Percentiles rank a stretch among this genome's conserved stretches.
These are phyloP conservation scores for Ceratobasidium sp. DNA, from an alignment of 1,284 basidiomycete genomes.

Conservation along the genomic window DNA sequence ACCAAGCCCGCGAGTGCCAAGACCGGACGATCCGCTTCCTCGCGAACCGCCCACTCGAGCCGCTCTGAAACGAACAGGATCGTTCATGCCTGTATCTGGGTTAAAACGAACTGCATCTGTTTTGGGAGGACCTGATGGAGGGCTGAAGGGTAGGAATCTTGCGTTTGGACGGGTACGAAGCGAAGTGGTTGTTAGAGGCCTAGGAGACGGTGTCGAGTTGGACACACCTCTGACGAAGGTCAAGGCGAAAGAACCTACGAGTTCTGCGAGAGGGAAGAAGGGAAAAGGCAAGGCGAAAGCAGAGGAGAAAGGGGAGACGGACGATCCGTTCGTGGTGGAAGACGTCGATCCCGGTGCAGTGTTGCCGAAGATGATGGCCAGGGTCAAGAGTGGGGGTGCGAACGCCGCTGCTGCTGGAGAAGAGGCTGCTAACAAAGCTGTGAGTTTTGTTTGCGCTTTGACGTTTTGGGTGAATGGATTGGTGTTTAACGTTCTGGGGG, in stretches of 20 bases:
- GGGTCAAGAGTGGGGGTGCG: constrained; percentile 22
- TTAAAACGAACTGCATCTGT: constrained; percentile 6
- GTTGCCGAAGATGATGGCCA: constrained; percentile 38
- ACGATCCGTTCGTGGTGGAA: constrained; percentile 65
- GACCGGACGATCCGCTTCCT: constrained; percentile 50
- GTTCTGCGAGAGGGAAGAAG: constrained; percentile 55
- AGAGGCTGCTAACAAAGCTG: constrained; percentile 64
- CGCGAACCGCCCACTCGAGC: constrained; percentile 36
- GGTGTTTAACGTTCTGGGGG: constrained; percentile 55
- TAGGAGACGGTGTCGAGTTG: constrained; percentile 53
- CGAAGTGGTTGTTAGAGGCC: constrained; percentile 54
- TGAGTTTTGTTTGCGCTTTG: constrained; percentile 52
- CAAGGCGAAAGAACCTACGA: constrained; percentile 66
- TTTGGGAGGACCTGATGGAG: background rate
- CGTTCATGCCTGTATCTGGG: constrained; percentile 15
- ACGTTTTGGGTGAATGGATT: constrained; percentile 2
- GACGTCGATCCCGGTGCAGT: constrained; percentile 11
- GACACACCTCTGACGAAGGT: constrained; percentile 44
- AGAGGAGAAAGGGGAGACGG: constrained; percentile 53
- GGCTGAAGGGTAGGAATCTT: background rate
- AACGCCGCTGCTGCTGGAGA: background rate
- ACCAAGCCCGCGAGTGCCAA: constrained; percentile 28
- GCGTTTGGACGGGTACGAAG: constrained; percentile 30
- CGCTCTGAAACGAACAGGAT: constrained; percentile 51
- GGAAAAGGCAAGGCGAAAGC: constrained; percentile 55